Evolutionary conservation across 768 basidiomycete genomes (phyloP).

Genomic region (Galerina sulciceps): DNA sequence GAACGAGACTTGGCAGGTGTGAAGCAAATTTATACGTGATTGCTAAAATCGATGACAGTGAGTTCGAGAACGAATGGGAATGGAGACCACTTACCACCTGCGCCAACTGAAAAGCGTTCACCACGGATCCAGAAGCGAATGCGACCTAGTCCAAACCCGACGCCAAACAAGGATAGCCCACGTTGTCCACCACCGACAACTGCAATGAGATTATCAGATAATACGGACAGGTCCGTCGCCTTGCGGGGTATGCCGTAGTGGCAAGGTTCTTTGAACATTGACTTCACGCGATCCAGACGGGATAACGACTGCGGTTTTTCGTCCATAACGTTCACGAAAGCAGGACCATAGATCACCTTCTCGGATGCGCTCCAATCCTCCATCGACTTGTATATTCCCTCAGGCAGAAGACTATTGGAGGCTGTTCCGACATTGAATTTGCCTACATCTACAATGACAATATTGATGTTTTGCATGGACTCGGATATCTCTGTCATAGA

Average conservation of each 20-base stretch:
- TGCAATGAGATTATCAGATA: conserved; percentile 61
- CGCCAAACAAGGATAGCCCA: conserved; percentile 44
- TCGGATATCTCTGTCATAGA: conserved; percentile 57
- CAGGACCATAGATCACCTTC: conserved; percentile 71
- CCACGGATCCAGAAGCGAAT: conserved; percentile 64
- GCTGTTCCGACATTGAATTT: conserved; percentile 42
- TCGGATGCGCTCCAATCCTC: conserved; percentile 78
- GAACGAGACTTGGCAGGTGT: conserved; percentile 62
- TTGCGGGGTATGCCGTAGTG: conserved; percentile 48
- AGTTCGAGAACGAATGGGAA: conserved; percentile 4
- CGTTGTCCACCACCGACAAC: conserved; percentile 63
- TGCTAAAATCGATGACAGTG: conserved; percentile 42
- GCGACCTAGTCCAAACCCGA: conserved; percentile 51
- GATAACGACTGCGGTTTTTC: conserved; percentile 27
- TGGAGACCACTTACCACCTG: conserved; percentile 63
- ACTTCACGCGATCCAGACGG: conserved; percentile 27
- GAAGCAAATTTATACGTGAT: conserved; percentile 74
- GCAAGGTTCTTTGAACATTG: conserved; percentile 41
- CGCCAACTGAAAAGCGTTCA: conserved; percentile 73
- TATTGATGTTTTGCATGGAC: conserved; percentile 66
- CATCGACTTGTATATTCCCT: conserved; percentile 54
- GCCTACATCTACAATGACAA: conserved; percentile 79
- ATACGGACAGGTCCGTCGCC: conserved; percentile 59
- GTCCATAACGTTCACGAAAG: conserved; percentile 57
- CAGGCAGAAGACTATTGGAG: conserved; percentile 26